Base-by-base conservation (phyloP, 768 basidiomycete genomes). In the Antrodiella citrinella region DNA sequence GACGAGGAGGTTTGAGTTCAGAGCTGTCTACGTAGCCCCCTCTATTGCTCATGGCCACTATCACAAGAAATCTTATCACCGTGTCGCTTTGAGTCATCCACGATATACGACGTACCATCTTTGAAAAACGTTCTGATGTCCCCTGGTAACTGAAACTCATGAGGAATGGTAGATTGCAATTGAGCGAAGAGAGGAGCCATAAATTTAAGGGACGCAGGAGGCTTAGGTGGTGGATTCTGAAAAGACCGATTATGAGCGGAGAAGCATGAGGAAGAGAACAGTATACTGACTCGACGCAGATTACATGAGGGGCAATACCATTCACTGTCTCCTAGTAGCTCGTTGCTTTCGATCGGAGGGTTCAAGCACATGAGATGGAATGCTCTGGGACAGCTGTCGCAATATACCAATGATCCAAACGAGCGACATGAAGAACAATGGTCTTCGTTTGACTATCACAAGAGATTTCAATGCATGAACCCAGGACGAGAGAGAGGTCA, bases 331-430 rank as follows among this genome's bases (percentile, higher is more conserved):
- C 83, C 79, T 68, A 90, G 87, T 42, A 96, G 80, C 66, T 96
- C 91, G 54, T 86, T 76, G 45, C 82, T 72, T 54, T 93, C 89
- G 73, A 97, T 79, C 19, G 96, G 96, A 48, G 96, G 96, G 66
- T 99, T 88, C 56, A 99, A 76, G 67, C 96, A 99, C 79, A 87
- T 84, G 53, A 98, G 82, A 69, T 99, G 96, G 67, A 96, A 99
- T 4, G 93, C 91, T 55, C 86, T 73, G 26, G 95, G 91, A 65
- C 96, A 99, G 18, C 94, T 93, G 66, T 98, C 96, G 67, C 96
- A 99, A 65, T 96, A 98, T 18, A 99, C 80, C 53, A 98, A 76
- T 41, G 86, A 80, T 44, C 95, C 95, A 56, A 74, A 61, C 10
- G 84, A 89, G 59, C 84, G 82, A 65, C 88, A 91, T 15, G 88